Evolutionary conservation across 305 asterid genomes (phyloP), one percentile per base, ranked within the genome.

Genomic region (Fraxinus paxiana): DNA sequence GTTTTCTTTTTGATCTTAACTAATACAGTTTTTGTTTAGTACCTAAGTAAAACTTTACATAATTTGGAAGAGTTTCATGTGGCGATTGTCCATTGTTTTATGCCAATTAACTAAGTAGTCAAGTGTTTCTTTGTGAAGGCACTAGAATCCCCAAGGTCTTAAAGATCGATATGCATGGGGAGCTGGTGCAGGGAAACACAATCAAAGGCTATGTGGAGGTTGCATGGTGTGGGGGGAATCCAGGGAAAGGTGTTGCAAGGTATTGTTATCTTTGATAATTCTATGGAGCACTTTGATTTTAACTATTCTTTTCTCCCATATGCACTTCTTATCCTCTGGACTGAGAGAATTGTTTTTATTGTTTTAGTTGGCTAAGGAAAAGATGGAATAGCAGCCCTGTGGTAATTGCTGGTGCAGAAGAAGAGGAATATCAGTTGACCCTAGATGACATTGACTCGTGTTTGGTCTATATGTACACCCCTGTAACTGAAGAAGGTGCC

Each of bases 211-310:
- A 81, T 83, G 91, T 88, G 78, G 96, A 92, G 87, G 92, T 94
- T 85, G 98, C 98, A 81, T 96, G 99, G 98, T 96, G 99, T 78
- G 98, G 99, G 78, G 99, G 98, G 75, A 92, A 94, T 82, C 97
- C 98, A 5, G 99, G 93, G 77, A 94, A 90, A 90, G 97, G 97
- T 80, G 97, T 96, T 90, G 88, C 98, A 51, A 96, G 98, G 98
- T 96, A 84, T 87, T 89, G 77, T 78, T 69, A 73, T 85, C 46
- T 70, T 75, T 37, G 30, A 73, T 63, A 79, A 75, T 79, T 80
- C 74, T 70, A 59, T 70, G 59, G 73, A 75, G 75, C 61, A 65
- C 73, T 79, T 43, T 51, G 77, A 67, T 69, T 79, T 72, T 72
- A 73, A 34, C 74, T 41, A 71, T 73, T 84, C n/a, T 41, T 18